Conservation (phyloP, 441 rosid species). For the Gossypium gossypioides region DNA sequence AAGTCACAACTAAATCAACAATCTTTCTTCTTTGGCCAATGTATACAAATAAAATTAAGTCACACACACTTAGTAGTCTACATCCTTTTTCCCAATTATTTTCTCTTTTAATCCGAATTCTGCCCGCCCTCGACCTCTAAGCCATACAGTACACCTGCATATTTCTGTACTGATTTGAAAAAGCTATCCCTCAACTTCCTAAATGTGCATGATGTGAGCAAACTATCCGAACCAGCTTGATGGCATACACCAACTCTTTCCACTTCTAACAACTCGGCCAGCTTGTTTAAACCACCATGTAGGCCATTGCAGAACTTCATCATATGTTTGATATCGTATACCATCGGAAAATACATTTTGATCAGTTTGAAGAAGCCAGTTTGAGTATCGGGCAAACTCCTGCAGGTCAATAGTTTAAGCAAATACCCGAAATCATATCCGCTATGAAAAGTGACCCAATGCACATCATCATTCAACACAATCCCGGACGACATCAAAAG, state of each 20-base stretch:
- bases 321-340: slow-evolving; percentile 62
- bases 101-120: slow-evolving; percentile 12
- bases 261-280: slow-evolving; percentile 43
- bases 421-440: slow-evolving; percentile 57
- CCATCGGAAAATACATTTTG: slow-evolving; percentile 40
- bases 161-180: slow-evolving; percentile 38
- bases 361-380: slow-evolving; percentile 38
- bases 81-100: slow-evolving; percentile 18
- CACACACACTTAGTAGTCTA: slow-evolving; percentile 54
- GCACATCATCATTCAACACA: slow-evolving; percentile 45
- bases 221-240: slow-evolving; percentile 81
- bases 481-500: slow-evolving; percentile 54
- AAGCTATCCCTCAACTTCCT: slow-evolving; percentile 47
- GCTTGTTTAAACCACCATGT: slow-evolving; percentile 57
- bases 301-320: slow-evolving; percentile 51
- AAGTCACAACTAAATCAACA: slow-evolving; percentile 45
- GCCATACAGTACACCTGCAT: slow-evolving; percentile 62
- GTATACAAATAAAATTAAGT: slow-evolving; percentile 40
- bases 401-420: slow-evolving; percentile 47
- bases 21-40: slow-evolving; percentile 35
- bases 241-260: slow-evolving; percentile 53
- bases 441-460: slow-evolving; percentile 79
- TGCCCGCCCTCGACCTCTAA: slow-evolving; percentile 32
- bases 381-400: slow-evolving; percentile 42
- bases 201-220: slow-evolving; percentile 54